Evolutionary conservation across 495 filamentous ascomycete genomes (phyloP).

Genomic region (Tuber borchii): DNA sequence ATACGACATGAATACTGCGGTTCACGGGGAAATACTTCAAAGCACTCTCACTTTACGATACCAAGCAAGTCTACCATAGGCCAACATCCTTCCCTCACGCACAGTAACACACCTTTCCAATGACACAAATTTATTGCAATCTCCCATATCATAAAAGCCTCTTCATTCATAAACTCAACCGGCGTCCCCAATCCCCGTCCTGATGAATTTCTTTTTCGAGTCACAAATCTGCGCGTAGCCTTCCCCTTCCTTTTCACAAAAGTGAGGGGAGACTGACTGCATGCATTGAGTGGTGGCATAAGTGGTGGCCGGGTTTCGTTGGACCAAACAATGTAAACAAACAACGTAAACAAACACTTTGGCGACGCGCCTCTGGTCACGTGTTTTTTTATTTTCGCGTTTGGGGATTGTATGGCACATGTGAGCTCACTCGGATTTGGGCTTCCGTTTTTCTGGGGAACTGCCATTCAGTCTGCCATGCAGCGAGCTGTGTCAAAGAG

Average conservation of each 20-base stretch:
- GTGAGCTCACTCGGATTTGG: not conserved
- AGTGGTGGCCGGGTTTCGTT: not conserved
- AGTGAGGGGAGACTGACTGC: not conserved
- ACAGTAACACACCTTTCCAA: not conserved
- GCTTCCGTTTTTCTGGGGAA: not conserved
- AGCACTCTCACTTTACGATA: not conserved
- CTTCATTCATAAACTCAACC: too few species aligned
- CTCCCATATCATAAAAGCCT: not conserved
- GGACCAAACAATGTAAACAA: constrained; percentile 1
- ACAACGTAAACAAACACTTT: not conserved
- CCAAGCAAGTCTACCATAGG: not conserved
- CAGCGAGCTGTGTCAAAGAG: too few species aligned
- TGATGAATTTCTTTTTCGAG: not conserved
- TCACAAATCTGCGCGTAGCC: not conserved
- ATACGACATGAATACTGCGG: not conserved
- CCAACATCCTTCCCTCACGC: not conserved
- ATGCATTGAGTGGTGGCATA: not conserved
- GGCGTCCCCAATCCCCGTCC: not conserved
- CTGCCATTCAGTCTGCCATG: too few species aligned
- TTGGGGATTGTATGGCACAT: not conserved
- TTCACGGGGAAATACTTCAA: not conserved
- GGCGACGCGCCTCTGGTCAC: not conserved
- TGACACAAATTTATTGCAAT: not conserved
- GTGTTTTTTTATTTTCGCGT: not conserved
- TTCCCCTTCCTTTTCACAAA: not conserved